These are phyloP conservation scores for Candida palmyrensis DNA, from an alignment of 805 yeast species.

Conservation along the genomic window DNA sequence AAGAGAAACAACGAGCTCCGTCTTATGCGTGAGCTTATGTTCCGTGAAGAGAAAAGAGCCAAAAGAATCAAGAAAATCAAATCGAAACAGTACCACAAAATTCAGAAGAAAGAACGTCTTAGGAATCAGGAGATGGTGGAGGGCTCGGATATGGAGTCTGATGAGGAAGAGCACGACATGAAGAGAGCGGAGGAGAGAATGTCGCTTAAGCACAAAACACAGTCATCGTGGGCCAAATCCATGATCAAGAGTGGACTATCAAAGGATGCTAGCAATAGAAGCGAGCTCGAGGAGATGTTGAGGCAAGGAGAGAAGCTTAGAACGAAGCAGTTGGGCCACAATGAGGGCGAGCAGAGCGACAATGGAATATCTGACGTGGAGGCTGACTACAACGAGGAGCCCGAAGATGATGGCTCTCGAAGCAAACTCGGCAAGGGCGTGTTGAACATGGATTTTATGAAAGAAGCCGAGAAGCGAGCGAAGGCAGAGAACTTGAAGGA, in stretches of 20 bases:
- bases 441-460: slow-evolving; percentile 93
- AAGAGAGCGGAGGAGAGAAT: slow-evolving; percentile 88
- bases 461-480: slow-evolving; percentile 72
- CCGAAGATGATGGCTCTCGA: slow-evolving; percentile 30
- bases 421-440: slow-evolving; percentile 76
- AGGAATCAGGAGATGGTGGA: slow-evolving; percentile 65
- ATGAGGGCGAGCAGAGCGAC: slow-evolving; percentile 51
- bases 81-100: slow-evolving; percentile 82
- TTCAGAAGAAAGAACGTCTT: slow-evolving; percentile 77
- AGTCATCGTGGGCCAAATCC: slow-evolving; percentile 84
- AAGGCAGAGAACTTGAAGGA: slow-evolving; percentile 53
- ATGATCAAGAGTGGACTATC: slow-evolving; percentile 88
- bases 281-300: slow-evolving; percentile 92
- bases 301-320: slow-evolving; percentile 78
- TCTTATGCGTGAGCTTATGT: slow-evolving; percentile 92
- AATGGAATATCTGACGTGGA: slow-evolving; percentile 46
- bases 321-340: slow-evolving; percentile 63
- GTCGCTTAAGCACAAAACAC: slow-evolving; percentile 84
- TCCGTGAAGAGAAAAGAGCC: slow-evolving; percentile 88
- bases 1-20: slow-evolving; percentile 79
- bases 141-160: slow-evolving; percentile 48
- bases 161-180: slow-evolving; percentile 59
- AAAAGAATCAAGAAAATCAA: slow-evolving; percentile 91
- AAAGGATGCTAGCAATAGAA: slow-evolving; percentile 78
- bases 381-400: slow-evolving; percentile 28